Conservation (phyloP, 805 yeast genomes). For the Diddensiella transvaalensis region DNA sequence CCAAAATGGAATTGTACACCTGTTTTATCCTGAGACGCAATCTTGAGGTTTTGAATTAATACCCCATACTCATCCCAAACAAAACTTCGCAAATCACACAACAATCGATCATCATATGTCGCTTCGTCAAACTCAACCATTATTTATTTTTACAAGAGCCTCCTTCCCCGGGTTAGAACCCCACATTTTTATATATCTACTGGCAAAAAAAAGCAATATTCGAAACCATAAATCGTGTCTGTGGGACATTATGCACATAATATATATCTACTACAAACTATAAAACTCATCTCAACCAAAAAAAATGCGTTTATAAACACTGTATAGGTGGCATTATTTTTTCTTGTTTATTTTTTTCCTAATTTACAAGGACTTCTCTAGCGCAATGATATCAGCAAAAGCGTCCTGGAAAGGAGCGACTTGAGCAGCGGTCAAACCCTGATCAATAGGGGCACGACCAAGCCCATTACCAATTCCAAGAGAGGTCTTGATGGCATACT, state of each 20-base stretch:
- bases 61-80: not conserved
- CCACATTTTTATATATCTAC: too few relatives aligned
- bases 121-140: not conserved
- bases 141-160: too few relatives aligned
- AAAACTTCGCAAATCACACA: not conserved
- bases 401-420: slow-evolving; percentile 12
- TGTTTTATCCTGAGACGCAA: not conserved
- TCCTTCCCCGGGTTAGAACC: too few relatives aligned
- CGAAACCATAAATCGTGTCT: not conserved
- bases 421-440: slow-evolving; percentile 18
- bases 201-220: not conserved
- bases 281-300: too few relatives aligned
- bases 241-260: not conserved
- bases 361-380: slow-evolving; percentile 23
- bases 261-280: not conserved
- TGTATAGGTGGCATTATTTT: too few relatives aligned
- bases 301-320: not conserved
- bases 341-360: too few relatives aligned
- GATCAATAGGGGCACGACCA: slow-evolving; percentile 46
- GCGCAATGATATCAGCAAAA: slow-evolving; percentile 17
- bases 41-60: too few relatives aligned
- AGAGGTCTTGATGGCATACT: slow-evolving; percentile 38
- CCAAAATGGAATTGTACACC: not conserved
- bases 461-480: slow-evolving; percentile 44
- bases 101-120: not conserved